These are phyloP conservation scores for Bisporella sp. DNA, from an alignment of 2,329 filamentous ascomycete species.

Conservation along the genomic window DNA sequence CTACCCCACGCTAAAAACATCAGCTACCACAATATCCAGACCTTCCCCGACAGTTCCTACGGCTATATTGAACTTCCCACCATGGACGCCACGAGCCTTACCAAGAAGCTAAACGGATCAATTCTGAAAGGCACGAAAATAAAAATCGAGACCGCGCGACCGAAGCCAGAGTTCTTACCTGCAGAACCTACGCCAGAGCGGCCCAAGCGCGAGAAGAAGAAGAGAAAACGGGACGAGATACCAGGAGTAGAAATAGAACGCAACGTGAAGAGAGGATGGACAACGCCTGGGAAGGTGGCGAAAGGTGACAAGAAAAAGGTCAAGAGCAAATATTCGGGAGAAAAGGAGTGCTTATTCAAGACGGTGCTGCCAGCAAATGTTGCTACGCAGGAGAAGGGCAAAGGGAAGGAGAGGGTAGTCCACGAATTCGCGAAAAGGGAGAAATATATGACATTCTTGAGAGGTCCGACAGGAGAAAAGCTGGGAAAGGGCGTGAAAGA, in stretches of 20 bases:
- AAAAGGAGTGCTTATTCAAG: slow-evolving; percentile 78
- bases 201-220: slow-evolving; percentile 34
- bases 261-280: slow-evolving; percentile 34
- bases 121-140: slow-evolving; percentile 82
- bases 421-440: slow-evolving; percentile 87
- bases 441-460: slow-evolving; percentile 77
- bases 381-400: slow-evolving; percentile 40
- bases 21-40: slow-evolving; percentile 80
- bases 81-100: slow-evolving; percentile 82
- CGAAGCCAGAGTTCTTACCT: slow-evolving; percentile 39
- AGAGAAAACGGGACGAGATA: slow-evolving; percentile 42
- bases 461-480: slow-evolving; percentile 40
- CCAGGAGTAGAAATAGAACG: slow-evolving; percentile 61
- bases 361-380: slow-evolving; percentile 62
- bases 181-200: slow-evolving; percentile 30
- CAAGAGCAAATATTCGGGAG: slow-evolving; percentile 74
- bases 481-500: slow-evolving; percentile 44
- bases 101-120: slow-evolving; percentile 82
- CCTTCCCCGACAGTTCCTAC: slow-evolving; percentile 85
- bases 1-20: slow-evolving; percentile 65
- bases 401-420: slow-evolving; percentile 61
- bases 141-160: slow-evolving; percentile 72
- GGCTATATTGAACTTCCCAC: slow-evolving; percentile 80
- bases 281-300: slow-evolving; percentile 41
- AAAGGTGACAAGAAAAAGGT: slow-evolving; percentile 44